These are phyloP conservation scores for Euphrasia confusa DNA, from an alignment of 257 asterid species.

Conservation along the genomic window DNA sequence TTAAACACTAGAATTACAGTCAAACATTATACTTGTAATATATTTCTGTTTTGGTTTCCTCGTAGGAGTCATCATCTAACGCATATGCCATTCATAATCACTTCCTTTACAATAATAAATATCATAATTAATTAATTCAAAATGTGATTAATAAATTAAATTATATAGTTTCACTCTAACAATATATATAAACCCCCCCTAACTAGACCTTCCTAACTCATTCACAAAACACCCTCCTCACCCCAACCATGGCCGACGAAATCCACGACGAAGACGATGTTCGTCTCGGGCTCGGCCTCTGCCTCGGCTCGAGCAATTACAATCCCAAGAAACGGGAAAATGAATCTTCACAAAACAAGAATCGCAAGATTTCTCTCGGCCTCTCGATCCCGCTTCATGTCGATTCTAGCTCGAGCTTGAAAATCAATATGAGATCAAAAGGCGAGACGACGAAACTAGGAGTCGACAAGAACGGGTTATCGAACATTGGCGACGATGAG, in stretches of 20 bases:
- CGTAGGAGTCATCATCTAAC: constrained; percentile 42
- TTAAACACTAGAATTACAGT: constrained; percentile 22
- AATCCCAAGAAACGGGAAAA: constrained; percentile 28
- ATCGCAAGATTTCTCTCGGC: constrained; percentile 32
- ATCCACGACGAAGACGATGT: constrained; percentile 24
- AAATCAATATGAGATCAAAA: constrained; percentile 3
- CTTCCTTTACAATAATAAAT: constrained; percentile 27
- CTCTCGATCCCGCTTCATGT: constrained; percentile 41
- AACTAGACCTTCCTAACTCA: constrained; percentile 30
- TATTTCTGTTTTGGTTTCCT: constrained; percentile 31
- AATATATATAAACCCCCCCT: constrained; percentile 29
- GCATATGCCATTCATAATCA: constrained; percentile 44
- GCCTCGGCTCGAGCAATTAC: constrained; percentile 30
- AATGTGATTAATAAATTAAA: constrained; percentile 2
- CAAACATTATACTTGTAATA: constrained; percentile 9
- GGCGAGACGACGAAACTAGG: constrained; percentile 19
- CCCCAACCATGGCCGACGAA: constrained; percentile 27
- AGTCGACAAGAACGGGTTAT: constrained; percentile 9
- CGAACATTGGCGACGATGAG: constrained; percentile 5
- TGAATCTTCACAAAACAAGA: constrained; percentile 24
- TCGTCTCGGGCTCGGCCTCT: constrained; percentile 45
- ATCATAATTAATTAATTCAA: constrained; percentile 29
- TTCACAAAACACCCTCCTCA: constrained; percentile 9
- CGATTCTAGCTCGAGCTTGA: constrained; percentile 27
- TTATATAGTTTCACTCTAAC: constrained; percentile 18